These are phyloP conservation scores for Stephania yunnanensis DNA, from an alignment of 164 flowering plant species.

Conservation along the genomic window DNA sequence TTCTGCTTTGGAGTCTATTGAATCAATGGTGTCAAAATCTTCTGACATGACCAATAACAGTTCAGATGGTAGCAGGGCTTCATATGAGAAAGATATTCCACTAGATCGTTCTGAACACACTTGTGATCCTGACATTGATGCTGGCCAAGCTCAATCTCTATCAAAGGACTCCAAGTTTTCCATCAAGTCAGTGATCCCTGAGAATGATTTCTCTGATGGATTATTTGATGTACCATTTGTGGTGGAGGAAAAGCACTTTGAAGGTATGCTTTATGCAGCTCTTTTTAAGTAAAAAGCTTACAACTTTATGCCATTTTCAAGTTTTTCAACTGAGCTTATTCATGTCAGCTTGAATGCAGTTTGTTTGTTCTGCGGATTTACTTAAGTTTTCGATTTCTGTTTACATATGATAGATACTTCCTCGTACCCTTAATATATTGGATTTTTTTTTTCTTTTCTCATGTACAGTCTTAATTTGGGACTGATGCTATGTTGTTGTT, in stretches of 20 bases:
- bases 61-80: constrained; percentile 37
- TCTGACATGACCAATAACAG: constrained; percentile 29
- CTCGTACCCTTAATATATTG: too few species aligned
- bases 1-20: constrained; percentile 40
- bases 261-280: constrained; percentile 35
- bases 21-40: constrained; percentile 28
- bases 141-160: constrained; percentile 21
- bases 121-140: constrained; percentile 26
- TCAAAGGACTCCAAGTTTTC: constrained; percentile 39
- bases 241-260: constrained; percentile 39
- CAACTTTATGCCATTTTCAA: not conserved
- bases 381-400: too few species aligned
- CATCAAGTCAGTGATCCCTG: constrained; percentile 28
- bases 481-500: too few species aligned
- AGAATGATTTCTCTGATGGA: constrained; percentile 34
- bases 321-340: not conserved
- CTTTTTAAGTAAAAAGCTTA: not conserved
- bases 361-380: not conserved
- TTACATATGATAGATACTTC: too few species aligned
- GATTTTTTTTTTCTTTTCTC: too few species aligned
- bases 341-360: not conserved
- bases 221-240: constrained; percentile 68
- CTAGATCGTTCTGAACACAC: constrained; percentile 30
- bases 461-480: too few species aligned
- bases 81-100: constrained; percentile 38